Conservation (phyloP, 768 basidiomycete species). For the Podaxis pistillaris region DNA sequence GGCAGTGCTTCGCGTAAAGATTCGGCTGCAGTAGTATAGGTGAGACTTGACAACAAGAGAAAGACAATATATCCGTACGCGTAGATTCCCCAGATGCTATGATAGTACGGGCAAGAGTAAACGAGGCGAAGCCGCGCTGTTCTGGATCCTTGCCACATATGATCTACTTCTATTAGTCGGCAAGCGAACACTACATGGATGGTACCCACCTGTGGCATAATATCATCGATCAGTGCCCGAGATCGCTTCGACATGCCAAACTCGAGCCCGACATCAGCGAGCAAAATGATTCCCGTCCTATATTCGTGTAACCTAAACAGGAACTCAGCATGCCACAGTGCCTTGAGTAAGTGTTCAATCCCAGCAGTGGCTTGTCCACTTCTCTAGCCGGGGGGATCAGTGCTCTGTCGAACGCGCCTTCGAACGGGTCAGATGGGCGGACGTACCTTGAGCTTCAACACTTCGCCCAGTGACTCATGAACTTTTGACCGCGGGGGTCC, state of each 20-base stretch:
- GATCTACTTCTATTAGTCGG: conserved; percentile 39
- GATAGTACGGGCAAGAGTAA: conserved; percentile 73
- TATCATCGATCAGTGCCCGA: conserved; percentile 65
- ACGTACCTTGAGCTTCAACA: conserved; percentile 43
- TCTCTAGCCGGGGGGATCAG: conserved; percentile 41
- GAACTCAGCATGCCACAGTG: conserved; percentile 81
- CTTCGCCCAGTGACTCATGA: conserved; percentile 42
- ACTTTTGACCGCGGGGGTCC: conserved; percentile 36
- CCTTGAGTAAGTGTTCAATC: conserved; percentile 65
- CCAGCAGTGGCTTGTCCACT: conserved; percentile 59
- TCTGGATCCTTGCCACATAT: conserved; percentile 73
- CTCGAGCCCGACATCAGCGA: conserved; percentile 79
- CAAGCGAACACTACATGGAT: neutral
- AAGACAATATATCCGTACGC: conserved; percentile 31
- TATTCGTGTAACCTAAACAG: conserved; percentile 66
- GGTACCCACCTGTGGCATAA: conserved; percentile 71
- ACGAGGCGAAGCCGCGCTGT: conserved; percentile 71
- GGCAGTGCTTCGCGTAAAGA: conserved; percentile 55
- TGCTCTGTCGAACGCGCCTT: neutral
- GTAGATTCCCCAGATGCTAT: conserved; percentile 52
- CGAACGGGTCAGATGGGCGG: neutral
- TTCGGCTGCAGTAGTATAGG: conserved; percentile 26
- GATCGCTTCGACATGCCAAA: conserved; percentile 72
- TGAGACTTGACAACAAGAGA: neutral
- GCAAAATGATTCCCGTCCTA: conserved; percentile 63